phyloP scores from a whole-genome alignment of 108 stramenopile species.

The Nitzschia putrida region DNA sequence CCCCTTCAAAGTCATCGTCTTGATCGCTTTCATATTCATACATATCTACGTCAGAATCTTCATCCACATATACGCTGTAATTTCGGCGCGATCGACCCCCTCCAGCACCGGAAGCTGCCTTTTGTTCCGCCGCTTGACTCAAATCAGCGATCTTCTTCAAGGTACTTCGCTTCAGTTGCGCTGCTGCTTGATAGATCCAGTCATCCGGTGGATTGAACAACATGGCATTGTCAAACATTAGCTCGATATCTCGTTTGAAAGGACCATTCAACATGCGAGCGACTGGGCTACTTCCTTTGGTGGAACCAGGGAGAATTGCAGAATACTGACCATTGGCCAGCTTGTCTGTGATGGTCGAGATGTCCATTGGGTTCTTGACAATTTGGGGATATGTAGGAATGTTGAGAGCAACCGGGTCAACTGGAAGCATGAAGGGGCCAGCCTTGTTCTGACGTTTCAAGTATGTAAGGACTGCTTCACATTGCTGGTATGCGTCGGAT shows the following conservation, averaged over 20 bases:
- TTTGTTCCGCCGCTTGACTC: constrained; percentile 27
- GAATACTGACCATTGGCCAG: constrained; percentile 84
- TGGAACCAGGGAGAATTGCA: constrained; percentile 51
- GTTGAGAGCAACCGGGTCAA: constrained; percentile 89
- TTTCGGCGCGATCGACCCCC: constrained; percentile 36
- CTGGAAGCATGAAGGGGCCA: constrained; percentile 77
- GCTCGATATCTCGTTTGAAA: constrained; percentile 68
- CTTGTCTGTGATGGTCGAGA: constrained; percentile 78
- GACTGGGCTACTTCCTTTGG: constrained; percentile 41
- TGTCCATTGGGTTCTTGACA: constrained; percentile 94
- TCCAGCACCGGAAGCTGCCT: neutral
- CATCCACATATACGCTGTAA: constrained; percentile 64
- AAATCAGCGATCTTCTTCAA: constrained; percentile 62
- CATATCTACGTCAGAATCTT: constrained; percentile 82
- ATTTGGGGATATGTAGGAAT: constrained; percentile 88
- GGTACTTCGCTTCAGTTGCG: constrained; percentile 53
- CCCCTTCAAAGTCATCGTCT: constrained; percentile 52
- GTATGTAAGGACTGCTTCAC: constrained; percentile 55
- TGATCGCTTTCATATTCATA: constrained; percentile 77
- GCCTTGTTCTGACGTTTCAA: constrained; percentile 54
- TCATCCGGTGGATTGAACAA: constrained; percentile 72
- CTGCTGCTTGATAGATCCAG: constrained; percentile 70
- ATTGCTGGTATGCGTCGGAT: constrained; percentile 69
- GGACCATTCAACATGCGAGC: constrained; percentile 75
- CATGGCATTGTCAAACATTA: constrained; percentile 87